A percentile compares a stretch with the other conserved stretches of the same genome.
Conservation (phyloP, 1,284 basidiomycete species). For the Microbotryomycetes sp. region DNA sequence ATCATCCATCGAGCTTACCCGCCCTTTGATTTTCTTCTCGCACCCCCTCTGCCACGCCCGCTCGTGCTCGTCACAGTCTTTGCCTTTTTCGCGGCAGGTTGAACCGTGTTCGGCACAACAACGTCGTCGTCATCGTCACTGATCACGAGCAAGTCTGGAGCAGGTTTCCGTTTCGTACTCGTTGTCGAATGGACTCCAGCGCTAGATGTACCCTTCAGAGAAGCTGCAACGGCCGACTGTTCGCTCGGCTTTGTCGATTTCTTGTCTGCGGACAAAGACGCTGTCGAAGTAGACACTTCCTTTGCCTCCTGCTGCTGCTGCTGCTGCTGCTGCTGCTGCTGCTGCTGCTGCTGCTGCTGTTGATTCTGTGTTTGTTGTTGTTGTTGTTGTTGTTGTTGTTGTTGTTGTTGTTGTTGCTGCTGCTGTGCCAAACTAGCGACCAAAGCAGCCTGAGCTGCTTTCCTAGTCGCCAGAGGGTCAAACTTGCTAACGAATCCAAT, state of each 20-base stretch:
- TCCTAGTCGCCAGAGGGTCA: slow-evolving; percentile 5
- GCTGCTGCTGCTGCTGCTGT: background rate
- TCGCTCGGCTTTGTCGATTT: slow-evolving; percentile 13
- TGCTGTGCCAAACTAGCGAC: background rate
- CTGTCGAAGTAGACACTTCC: background rate
- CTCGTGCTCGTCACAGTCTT: background rate
- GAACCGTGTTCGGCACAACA: background rate
- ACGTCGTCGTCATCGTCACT: slow-evolving; percentile 20
- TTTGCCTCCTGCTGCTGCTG: background rate
- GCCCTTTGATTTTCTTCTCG: background rate
- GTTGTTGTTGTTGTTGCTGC: background rate
- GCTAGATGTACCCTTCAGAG: background rate
- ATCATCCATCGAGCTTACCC: no score
- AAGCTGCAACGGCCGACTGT: no score
- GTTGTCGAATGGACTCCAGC: no score
- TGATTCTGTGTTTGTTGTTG: background rate
- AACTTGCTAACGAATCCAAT: background rate
- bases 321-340: background rate
- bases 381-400: background rate
- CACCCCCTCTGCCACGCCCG: background rate
- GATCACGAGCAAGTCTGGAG: slow-evolving; percentile 13
- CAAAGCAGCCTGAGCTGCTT: background rate
- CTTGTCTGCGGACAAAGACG: background rate
- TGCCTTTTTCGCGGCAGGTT: background rate
- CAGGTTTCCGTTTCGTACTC: background rate